Percentiles rank a stretch among this genome's conserved stretches.
Conservation (phyloP, 345 rosid species). For the Populus euphratica region DNA sequence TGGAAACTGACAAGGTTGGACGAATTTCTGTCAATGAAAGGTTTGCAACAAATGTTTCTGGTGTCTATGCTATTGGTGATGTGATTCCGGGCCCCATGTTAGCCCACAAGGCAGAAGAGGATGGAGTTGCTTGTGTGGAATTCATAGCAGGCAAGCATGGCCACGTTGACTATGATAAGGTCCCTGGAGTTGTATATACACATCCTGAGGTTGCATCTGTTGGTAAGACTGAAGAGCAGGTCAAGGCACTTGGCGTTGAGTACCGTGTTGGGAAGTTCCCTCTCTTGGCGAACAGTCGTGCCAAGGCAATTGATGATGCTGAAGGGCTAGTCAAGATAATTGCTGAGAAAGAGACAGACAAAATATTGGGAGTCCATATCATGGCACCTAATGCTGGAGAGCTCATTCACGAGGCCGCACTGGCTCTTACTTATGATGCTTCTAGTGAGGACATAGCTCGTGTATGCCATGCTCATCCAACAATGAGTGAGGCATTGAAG, state of each 20-base stretch:
- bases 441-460: conserved; percentile 93
- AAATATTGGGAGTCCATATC: conserved; percentile 93
- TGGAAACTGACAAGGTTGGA: conserved; percentile 83
- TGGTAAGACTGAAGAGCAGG: conserved; percentile 98
- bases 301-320: conserved; percentile 91
- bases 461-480: conserved; percentile 97
- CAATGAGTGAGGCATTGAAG: conserved; percentile 99
- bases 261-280: conserved; percentile 97
- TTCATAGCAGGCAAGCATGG: conserved; percentile 95
- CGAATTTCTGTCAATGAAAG: conserved; percentile 74
- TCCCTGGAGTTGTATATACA: conserved; percentile 97
- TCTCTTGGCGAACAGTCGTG: conserved; percentile 94
- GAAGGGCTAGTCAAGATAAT: conserved; percentile 90
- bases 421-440: conserved; percentile 86
- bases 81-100: conserved; percentile 99
- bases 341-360: conserved; percentile 94
- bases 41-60: conserved; percentile 74
- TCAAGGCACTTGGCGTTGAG: conserved; percentile 65
- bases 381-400: conserved; percentile 97
- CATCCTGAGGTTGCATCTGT: conserved; percentile 98
- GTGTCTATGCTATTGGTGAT: conserved; percentile 93
- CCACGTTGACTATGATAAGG: conserved; percentile 94
- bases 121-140: conserved; percentile 97
- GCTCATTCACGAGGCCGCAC: conserved; percentile 89
- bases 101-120: conserved; percentile 99